Percentiles rank a stretch among this genome's conserved stretches.
These are phyloP conservation scores for Ascochyta koolunga DNA, from an alignment of 2,329 filamentous ascomycete genomes.

Conservation along the genomic window DNA sequence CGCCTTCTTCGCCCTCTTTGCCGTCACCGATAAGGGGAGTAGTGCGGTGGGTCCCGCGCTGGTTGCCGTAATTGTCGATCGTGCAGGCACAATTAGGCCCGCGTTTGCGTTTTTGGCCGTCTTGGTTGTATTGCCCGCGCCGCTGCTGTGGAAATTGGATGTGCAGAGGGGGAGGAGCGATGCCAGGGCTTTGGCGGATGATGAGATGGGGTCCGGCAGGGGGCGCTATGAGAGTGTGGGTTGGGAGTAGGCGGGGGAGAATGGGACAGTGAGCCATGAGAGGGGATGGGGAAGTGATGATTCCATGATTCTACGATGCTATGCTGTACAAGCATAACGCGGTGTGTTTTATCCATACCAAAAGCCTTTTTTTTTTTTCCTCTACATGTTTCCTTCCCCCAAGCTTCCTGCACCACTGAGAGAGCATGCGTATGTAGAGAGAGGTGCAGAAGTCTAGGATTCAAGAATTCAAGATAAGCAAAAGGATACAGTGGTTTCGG, in stretches of 20 bases:
- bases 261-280: neutral
- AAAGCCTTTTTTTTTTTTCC: no score
- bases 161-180: slow-evolving; percentile 62
- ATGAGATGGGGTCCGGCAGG: slow-evolving; percentile 16
- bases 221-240: slow-evolving; percentile 29
- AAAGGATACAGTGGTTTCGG: neutral
- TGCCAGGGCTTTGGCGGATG: slow-evolving; percentile 34
- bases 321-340: no score
- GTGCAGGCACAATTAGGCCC: slow-evolving; percentile 49
- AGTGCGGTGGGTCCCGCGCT: slow-evolving; percentile 90
- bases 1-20: slow-evolving; percentile 91
- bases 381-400: no score
- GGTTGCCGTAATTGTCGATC: slow-evolving; percentile 86
- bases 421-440: no score
- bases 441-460: no score
- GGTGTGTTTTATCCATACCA: no score
- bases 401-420: no score
- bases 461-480: no score
- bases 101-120: slow-evolving; percentile 87
- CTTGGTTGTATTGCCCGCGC: slow-evolving; percentile 77
- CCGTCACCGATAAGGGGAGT: slow-evolving; percentile 93
- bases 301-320: neutral
- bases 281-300: neutral
- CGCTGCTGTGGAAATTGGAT: slow-evolving; percentile 79
- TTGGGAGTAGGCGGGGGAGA: no score